Evolutionary conservation across 176 grass and related monocot genomes (phyloP), one percentile per base, ranked within the genome.

Genomic region (Ensete glaucum): DNA sequence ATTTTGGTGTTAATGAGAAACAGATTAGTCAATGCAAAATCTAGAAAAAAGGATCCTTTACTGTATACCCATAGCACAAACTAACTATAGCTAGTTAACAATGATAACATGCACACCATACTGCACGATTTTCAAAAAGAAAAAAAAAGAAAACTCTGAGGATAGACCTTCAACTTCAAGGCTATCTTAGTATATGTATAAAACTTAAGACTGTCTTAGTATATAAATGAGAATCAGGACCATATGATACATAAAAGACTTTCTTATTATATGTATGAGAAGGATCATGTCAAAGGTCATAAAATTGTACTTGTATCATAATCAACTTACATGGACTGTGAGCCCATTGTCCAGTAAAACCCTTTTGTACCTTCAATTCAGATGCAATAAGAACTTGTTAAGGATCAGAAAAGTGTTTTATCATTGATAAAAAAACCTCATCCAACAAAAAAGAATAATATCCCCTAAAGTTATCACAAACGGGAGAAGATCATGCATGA

Each of bases 331-430:
- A 84, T 88, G 87, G 66, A 96, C 83, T 17, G 85, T 88, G 81
- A 92, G 89, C 25, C 93, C 93, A 85, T 96, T 96, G 76, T 96
- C 89, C 71, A 96, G 71, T 72, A 96, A 14, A 49, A 96, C 90
- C 74, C 83, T 92, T 83, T 96, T 96, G 86, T 92, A 96, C 84
- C 93, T 96, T 87, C 74, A 81, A 50, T 70, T 27, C 14, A 8
- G 4, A 3, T 11, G 3, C 23, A 2, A 24, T 60, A 85, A 73
- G 17, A 78, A 62, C 73, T 63, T 79, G 76, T 72, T 72, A 73
- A 11, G 17, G 60, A 53, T 43, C 34, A 23, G 80, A 76, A 82
- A 58, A 75, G 43, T 71, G 17, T 2, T 34, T 9, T 54, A 43
- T 17, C 17, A 17, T 58, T 58, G 14, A 5, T 5, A 58, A 60